Evolutionary conservation across 192 early-diverging fungal species (phyloP).

Genomic region (Dissophora globulifera): DNA sequence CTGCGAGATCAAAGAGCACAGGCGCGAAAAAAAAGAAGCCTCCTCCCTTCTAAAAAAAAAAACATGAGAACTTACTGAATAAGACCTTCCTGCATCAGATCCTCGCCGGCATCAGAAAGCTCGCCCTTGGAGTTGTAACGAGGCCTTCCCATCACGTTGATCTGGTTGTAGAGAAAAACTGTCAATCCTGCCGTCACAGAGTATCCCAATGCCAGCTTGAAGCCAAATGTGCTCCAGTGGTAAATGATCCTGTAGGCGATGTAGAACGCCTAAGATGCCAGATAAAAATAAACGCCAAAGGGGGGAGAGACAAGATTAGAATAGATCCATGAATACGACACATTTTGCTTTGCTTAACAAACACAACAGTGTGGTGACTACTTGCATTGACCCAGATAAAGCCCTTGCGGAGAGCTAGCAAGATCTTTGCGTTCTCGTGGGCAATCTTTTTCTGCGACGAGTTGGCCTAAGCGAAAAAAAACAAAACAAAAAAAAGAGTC

Average conservation of each 20-base stretch:
- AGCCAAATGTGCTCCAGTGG: conserved; percentile 61
- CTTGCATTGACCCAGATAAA: conserved; percentile 65
- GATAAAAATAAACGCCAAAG: too few relatives aligned
- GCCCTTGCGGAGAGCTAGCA: conserved; percentile 61
- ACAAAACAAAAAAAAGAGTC: not conserved
- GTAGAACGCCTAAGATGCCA: conserved; percentile 58
- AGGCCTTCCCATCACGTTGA: conserved; percentile 58
- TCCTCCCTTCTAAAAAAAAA: too few relatives aligned
- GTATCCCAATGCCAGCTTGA: conserved; percentile 55
- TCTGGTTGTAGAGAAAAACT: conserved; percentile 59
- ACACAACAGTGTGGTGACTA: not conserved
- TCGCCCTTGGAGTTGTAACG: conserved; percentile 56
- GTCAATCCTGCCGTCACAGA: conserved; percentile 57
- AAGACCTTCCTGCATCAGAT: conserved; percentile 64
- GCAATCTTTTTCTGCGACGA: conserved; percentile 72
- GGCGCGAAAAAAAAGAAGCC: too few relatives aligned
- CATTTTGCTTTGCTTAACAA: too few relatives aligned
- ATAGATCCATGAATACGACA: not conserved
- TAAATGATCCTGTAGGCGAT: conserved; percentile 64
- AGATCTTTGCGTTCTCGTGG: conserved; percentile 62
- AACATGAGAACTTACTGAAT: conserved; percentile 62
- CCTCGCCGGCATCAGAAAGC: conserved; percentile 57
- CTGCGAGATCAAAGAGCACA: too few relatives aligned
- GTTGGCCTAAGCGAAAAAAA: conserved; percentile 73
- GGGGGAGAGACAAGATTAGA: not conserved